Percentiles rank a stretch among this genome's conserved stretches.
phyloP scores from a whole-genome alignment of 495 filamentous ascomycete species.

The Aspergillus avenaceus region DNA sequence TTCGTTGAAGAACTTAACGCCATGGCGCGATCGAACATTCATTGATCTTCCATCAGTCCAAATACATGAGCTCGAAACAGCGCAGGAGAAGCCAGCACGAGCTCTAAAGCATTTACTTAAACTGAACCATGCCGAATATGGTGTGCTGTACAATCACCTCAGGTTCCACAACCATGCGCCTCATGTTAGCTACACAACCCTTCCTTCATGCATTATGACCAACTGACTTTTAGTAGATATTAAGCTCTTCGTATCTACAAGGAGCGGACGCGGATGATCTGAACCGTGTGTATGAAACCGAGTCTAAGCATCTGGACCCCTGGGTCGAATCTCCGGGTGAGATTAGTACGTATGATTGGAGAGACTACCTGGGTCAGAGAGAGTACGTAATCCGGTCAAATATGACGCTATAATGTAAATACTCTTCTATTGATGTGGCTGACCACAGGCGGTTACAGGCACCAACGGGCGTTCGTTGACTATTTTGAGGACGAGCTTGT shows the following conservation, averaged over 20 bases:
- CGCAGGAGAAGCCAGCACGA: constrained; percentile 70
- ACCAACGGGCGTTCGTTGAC: constrained; percentile 86
- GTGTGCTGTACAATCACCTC: constrained; percentile 72
- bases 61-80: constrained; percentile 72
- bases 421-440: constrained; percentile 2
- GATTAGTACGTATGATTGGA: constrained; percentile 78
- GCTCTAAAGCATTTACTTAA: constrained; percentile 85
- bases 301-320: constrained; percentile 65
- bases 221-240: constrained; percentile 38
- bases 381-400: constrained; percentile 32
- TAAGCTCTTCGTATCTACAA: constrained; percentile 79
- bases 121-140: constrained; percentile 86
- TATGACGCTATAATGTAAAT: background rate
- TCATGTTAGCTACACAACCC: constrained; percentile 54
- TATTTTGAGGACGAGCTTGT: constrained; percentile 89
- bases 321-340: constrained; percentile 85
- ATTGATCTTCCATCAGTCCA: constrained; percentile 68
- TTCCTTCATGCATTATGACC: background rate
- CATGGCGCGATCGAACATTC: constrained; percentile 23
- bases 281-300: constrained; percentile 72
- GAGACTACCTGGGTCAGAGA: constrained; percentile 70
- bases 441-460: constrained; percentile 37
- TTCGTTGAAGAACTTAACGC: constrained; percentile 16
- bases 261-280: constrained; percentile 70
- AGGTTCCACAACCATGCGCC: constrained; percentile 84